Evolutionary conservation across 306 rosid genomes (phyloP).

Genomic region (Vachellia pachyceras): DNA sequence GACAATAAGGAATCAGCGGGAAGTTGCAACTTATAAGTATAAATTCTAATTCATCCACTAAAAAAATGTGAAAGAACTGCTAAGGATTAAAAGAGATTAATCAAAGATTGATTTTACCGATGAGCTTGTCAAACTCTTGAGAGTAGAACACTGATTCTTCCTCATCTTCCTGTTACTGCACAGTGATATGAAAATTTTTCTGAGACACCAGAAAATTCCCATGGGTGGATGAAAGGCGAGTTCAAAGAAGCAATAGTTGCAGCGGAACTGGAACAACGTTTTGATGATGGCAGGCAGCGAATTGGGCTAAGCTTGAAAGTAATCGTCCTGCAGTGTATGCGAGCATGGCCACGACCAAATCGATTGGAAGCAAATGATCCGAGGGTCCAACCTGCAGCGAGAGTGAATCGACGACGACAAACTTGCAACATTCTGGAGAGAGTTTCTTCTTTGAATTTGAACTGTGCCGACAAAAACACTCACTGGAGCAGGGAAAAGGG

Average conservation of each 20-base stretch:
- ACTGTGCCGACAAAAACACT: slow-evolving; percentile 10
- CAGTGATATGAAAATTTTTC: slow-evolving; percentile 22
- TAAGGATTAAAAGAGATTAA: too few relatives aligned
- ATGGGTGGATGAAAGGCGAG: slow-evolving; percentile 29
- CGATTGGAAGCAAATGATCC: slow-evolving; percentile 13
- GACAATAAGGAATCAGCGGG: too few relatives aligned
- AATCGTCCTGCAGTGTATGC: slow-evolving; percentile 3
- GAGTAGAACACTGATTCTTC: too few relatives aligned
- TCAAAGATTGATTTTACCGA: too few relatives aligned
- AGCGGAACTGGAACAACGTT: slow-evolving; percentile 31
- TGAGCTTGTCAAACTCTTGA: too few relatives aligned
- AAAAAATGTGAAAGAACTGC: too few relatives aligned
- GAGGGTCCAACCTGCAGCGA: slow-evolving; percentile 17
- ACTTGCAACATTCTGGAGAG: slow-evolving; percentile 43
- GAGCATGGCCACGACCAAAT: neutral
- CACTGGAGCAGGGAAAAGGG: neutral
- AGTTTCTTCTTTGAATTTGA: neutral
- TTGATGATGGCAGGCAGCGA: slow-evolving; percentile 12
- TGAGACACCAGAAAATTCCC: slow-evolving; percentile 35
- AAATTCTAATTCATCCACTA: too few relatives aligned
- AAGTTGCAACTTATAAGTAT: too few relatives aligned
- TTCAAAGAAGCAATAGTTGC: slow-evolving; percentile 15
- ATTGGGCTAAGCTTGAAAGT: neutral
- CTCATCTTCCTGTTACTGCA: slow-evolving; percentile 1
- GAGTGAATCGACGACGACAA: slow-evolving; percentile 39